Percentiles rank a stretch among this genome's conserved stretches.
These are phyloP conservation scores for Pleurotus tuber-regium DNA, from an alignment of 768 basidiomycete species.

Conservation along the genomic window DNA sequence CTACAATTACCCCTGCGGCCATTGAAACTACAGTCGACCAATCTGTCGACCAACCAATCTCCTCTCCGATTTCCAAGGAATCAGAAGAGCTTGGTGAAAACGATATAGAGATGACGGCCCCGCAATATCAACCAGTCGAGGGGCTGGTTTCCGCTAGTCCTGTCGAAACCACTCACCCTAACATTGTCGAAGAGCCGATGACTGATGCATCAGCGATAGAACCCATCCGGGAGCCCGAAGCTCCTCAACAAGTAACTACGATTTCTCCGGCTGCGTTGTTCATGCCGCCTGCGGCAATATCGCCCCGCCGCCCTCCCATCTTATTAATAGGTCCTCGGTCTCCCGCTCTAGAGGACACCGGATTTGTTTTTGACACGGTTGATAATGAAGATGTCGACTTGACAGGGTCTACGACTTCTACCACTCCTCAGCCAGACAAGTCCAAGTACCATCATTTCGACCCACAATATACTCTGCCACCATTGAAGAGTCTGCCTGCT, in stretches of 20 bases:
- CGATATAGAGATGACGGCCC: background rate
- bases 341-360: constrained; percentile 12
- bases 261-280: constrained; percentile 20
- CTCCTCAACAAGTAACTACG: constrained; percentile 22
- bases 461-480: constrained; percentile 46
- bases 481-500: constrained; percentile 43
- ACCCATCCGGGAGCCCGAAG: constrained; percentile 17
- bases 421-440: constrained; percentile 13
- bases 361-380: constrained; percentile 1
- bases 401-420: constrained; percentile 1
- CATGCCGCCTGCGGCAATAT: constrained; percentile 35
- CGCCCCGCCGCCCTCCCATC: constrained; percentile 24
- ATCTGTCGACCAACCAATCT: background rate
- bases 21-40: background rate
- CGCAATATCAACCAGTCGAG: background rate
- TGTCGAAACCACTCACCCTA: no score
- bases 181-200: no score
- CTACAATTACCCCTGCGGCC: background rate
- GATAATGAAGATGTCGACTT: constrained; percentile 24
- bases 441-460: constrained; percentile 31
- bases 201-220: constrained; percentile 22
- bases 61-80: background rate
- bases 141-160: no score
- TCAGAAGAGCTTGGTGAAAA: background rate
- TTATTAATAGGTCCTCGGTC: constrained; percentile 21